Conservation (phyloP, 192 early-diverging fungal genomes). For the Obelidium mucronatum region DNA sequence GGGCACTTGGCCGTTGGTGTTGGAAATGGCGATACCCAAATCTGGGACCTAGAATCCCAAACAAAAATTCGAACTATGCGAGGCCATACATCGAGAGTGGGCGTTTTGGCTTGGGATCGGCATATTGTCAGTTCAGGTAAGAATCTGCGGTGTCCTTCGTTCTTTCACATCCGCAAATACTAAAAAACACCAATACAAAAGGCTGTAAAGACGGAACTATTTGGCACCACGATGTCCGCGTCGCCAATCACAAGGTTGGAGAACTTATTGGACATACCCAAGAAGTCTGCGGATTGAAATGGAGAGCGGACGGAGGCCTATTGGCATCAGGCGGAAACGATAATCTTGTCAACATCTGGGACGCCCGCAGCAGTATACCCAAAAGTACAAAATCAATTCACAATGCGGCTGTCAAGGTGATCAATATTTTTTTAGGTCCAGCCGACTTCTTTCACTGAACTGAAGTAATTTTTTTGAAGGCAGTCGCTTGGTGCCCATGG, state of each 20-base stretch:
- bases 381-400: conserved; percentile 60
- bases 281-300: conserved; percentile 65
- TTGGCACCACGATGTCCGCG: conserved; percentile 94
- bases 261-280: conserved; percentile 74
- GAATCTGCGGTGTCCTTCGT: neutral
- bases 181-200: neutral
- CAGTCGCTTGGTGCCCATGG: conserved; percentile 96
- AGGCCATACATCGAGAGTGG: conserved; percentile 81
- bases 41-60: conserved; percentile 87
- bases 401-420: conserved; percentile 66
- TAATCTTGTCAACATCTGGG: conserved; percentile 68
- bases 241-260: conserved; percentile 77
- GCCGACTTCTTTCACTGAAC: conserved; percentile 15
- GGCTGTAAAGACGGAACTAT: conserved; percentile 91
- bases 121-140: conserved; percentile 73
- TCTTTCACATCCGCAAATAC: neutral
- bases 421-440: too few species aligned
- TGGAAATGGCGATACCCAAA: conserved; percentile 80
- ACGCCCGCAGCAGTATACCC: conserved; percentile 51
- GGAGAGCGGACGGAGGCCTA: conserved; percentile 57
- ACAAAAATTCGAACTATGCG: conserved; percentile 82
- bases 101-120: conserved; percentile 85
- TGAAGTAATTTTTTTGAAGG: conserved; percentile 54
- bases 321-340: conserved; percentile 67
- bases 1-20: conserved; percentile 70